Evolutionary conservation across 345 rosid genomes (phyloP), one percentile per base, ranked within the genome.

Genomic region (Pelargonium nanum): DNA sequence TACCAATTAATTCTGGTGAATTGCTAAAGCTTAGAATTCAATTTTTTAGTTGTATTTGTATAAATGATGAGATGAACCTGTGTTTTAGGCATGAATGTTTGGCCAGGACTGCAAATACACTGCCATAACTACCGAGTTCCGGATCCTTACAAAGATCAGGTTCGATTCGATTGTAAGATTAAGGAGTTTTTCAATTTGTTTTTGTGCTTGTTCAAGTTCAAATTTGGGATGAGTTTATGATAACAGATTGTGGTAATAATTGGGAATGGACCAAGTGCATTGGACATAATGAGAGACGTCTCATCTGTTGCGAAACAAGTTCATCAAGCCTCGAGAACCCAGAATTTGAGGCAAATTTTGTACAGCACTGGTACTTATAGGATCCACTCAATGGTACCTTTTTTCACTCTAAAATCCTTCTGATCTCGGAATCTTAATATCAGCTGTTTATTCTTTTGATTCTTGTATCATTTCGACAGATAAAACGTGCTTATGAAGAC

Each of bases 101-200:
- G 65, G 65, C 51, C 26, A 23, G 70, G 67, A 44, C 48, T 55
- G 58, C 67, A 71, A 60, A 71, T 66, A 40, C 70, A 66, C 9
- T 61, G 70, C 57, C 75, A 71, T 22, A 71, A 71, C 53, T 71
- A 66, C 44, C 66, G 67, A 0, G 23, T 57, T 2, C 70, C 70
- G 0, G 60, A 57, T 0, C 63, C 63, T 1, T 66, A 56, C 40
- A 40, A n/a, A 22, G 59, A 61, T 57, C 51, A 66, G 48, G 75
- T 66, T 19, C 57, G n/a, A n/a, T n/a, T n/a, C n/a, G n/a, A n/a
- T n/a, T 22, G 15, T 1, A 4, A 55, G 16, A 13, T 25, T 55
- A 19, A 9, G n/a, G n/a, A n/a, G n/a, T 15, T 4, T 54, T 54
- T 21, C 9, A 6, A n/a, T n/a, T 22, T 21, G 17, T 1, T 22